Percentiles rank a stretch among this genome's conserved stretches.
Conservation (phyloP, 768 basidiomycete species). For the Leccinum boreale region DNA sequence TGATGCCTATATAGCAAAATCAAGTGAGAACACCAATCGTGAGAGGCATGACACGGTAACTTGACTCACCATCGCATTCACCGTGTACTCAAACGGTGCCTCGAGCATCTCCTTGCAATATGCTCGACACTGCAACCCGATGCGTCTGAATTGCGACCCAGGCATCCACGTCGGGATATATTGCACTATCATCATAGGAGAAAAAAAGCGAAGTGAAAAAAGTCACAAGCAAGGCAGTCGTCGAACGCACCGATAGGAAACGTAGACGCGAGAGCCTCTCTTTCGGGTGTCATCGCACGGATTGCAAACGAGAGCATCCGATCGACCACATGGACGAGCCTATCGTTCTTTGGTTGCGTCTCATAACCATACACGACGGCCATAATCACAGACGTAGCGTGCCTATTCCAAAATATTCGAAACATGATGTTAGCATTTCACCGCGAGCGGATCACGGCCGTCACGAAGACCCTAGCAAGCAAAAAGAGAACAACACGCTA, state of each 20-base stretch:
- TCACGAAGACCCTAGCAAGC: background rate
- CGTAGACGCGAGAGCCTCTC: background rate
- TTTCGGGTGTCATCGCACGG: constrained; percentile 2
- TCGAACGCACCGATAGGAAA: constrained; percentile 1
- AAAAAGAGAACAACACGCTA: background rate
- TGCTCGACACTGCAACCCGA: constrained; percentile 9
- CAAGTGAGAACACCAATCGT: background rate
- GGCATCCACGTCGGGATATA: constrained; percentile 10
- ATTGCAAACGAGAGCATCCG: background rate
- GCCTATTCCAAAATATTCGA: background rate
- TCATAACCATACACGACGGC: constrained; percentile 10
- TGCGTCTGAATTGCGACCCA: constrained; percentile 1
- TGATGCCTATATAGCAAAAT: background rate
- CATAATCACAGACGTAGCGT: constrained; percentile 25
- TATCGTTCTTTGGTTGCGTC: background rate
- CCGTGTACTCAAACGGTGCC: background rate
- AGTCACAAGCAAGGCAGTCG: background rate
- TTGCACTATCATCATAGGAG: background rate
- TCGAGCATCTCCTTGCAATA: constrained; percentile 19
- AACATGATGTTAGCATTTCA: background rate
- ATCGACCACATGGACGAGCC: background rate
- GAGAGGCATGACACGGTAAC: background rate
- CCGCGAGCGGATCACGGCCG: background rate
- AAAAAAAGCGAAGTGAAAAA: background rate
- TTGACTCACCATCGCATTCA: background rate